Evolutionary conservation across 805 yeast species (phyloP).

Genomic region (Metschnikowia gruessii): DNA sequence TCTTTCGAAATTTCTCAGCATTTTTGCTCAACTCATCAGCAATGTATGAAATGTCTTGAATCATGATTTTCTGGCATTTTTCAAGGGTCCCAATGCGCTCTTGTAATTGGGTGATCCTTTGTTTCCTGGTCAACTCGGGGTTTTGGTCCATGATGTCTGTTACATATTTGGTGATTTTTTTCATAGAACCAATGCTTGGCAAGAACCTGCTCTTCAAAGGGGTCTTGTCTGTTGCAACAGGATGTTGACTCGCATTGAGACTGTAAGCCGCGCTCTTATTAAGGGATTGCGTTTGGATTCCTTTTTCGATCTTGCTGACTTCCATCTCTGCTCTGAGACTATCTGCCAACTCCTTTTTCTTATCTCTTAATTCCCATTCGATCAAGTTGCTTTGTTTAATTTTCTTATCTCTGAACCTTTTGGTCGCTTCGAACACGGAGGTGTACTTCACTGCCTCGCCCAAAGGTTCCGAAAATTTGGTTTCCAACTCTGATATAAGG

Average conservation of each 20-base stretch:
- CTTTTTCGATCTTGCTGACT: conserved; percentile 26
- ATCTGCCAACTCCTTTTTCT: conserved; percentile 31
- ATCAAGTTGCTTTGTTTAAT: conserved; percentile 32
- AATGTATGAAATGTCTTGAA: conserved; percentile 39
- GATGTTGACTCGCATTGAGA: conserved; percentile 6
- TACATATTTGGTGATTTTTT: conserved; percentile 49
- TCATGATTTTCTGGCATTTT: conserved; percentile 45
- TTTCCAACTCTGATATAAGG: conserved; percentile 51
- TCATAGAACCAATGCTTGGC: conserved; percentile 49
- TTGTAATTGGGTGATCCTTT: conserved; percentile 46
- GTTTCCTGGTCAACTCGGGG: conserved; percentile 61
- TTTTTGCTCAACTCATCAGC: conserved; percentile 46
- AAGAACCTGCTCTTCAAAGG: conserved; percentile 23
- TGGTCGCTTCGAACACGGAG: conserved; percentile 52
- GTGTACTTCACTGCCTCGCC: conserved; percentile 71
- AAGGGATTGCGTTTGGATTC: conserved; percentile 21
- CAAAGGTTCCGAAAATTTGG: conserved; percentile 63
- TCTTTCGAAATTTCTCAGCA: conserved; percentile 47
- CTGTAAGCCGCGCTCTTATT: conserved; percentile 23
- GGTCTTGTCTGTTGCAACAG: conserved; percentile 16
- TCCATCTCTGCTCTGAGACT: conserved; percentile 32
- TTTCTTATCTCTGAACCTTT: conserved; percentile 52
- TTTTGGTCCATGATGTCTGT: conserved; percentile 62
- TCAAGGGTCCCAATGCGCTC: conserved; percentile 53
- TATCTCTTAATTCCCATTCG: conserved; percentile 33